A percentile compares a stretch with the other conserved stretches of the same genome.
Evolutionary conservation across 306 rosid species (phyloP).

Genomic region (Luffa acutangula): DNA sequence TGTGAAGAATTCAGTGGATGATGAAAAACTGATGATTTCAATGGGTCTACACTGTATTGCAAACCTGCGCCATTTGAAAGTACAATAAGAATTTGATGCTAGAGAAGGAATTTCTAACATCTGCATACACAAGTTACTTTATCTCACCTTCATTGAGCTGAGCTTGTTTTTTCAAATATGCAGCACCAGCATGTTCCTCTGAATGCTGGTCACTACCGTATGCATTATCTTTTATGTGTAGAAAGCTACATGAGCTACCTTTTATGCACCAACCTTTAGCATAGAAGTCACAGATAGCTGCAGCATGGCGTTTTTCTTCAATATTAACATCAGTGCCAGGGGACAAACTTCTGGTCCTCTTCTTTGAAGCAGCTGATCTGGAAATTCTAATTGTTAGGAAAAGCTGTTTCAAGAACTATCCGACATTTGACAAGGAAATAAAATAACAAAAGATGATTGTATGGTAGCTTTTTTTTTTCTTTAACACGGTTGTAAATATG

Average conservation of each 20-base stretch:
- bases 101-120: slow-evolving; percentile 24
- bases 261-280: slow-evolving; percentile 94
- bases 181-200: slow-evolving; percentile 33
- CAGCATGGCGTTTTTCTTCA: slow-evolving; percentile 39
- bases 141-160: slow-evolving; percentile 63
- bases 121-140: slow-evolving; percentile 19
- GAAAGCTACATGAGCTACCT: slow-evolving; percentile 81
- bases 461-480: neutral
- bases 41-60: slow-evolving; percentile 17
- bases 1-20: slow-evolving; percentile 29
- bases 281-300: slow-evolving; percentile 53
- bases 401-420: slow-evolving; percentile 17
- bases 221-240: slow-evolving; percentile 48
- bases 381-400: slow-evolving; percentile 33
- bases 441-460: slow-evolving; percentile 4
- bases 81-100: slow-evolving; percentile 18
- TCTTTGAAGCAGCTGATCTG: slow-evolving; percentile 36
- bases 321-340: slow-evolving; percentile 42
- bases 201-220: slow-evolving; percentile 26
- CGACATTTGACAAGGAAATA: slow-evolving; percentile 16
- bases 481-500: neutral
- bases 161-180: slow-evolving; percentile 33
- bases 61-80: slow-evolving; percentile 23
- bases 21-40: slow-evolving; percentile 34
- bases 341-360: slow-evolving; percentile 30